Evolutionary conservation across 371 early-diverging fungal species (phyloP).

Genomic region (Syncephalastrum contaminatum): DNA sequence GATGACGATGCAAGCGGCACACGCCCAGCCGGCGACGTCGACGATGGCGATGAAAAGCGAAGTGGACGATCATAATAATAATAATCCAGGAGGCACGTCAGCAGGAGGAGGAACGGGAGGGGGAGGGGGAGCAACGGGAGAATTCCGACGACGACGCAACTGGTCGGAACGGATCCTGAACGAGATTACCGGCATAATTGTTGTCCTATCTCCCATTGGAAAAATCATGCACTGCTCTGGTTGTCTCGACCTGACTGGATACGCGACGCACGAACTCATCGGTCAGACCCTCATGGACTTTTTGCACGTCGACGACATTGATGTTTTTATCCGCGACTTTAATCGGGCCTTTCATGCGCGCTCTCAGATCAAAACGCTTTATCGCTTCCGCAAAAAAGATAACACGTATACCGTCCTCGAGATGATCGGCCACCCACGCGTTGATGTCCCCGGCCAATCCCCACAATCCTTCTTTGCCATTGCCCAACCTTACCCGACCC

Average conservation of each 20-base stretch:
- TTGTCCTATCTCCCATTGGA: slow-evolving; percentile 58
- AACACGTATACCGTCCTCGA: slow-evolving; percentile 48
- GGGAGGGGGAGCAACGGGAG: slow-evolving; percentile 20
- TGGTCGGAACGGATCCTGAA: slow-evolving; percentile 56
- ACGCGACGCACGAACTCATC: slow-evolving; percentile 57
- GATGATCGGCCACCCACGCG: slow-evolving; percentile 48
- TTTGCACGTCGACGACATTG: slow-evolving; percentile 46
- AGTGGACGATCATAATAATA: too few species aligned
- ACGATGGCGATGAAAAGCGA: too few species aligned
- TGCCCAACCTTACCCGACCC: slow-evolving; percentile 51
- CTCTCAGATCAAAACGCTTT: slow-evolving; percentile 41
- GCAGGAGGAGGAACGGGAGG: too few species aligned
- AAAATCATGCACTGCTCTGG: slow-evolving; percentile 60
- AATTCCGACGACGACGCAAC: slow-evolving; percentile 54
- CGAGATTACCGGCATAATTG: slow-evolving; percentile 62
- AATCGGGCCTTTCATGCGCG: slow-evolving; percentile 46
- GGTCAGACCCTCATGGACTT: slow-evolving; percentile 54
- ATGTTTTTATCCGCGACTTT: slow-evolving; percentile 21
- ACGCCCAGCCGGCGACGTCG: background rate
- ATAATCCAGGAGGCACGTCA: too few species aligned
- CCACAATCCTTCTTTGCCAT: slow-evolving; percentile 52
- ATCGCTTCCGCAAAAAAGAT: slow-evolving; percentile 54
- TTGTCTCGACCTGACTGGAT: slow-evolving; percentile 52
- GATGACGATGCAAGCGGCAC: background rate
- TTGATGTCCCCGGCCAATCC: slow-evolving; percentile 23